Conservation (phyloP, 2,329 filamentous ascomycete genomes). For the Xylaria sp. region DNA sequence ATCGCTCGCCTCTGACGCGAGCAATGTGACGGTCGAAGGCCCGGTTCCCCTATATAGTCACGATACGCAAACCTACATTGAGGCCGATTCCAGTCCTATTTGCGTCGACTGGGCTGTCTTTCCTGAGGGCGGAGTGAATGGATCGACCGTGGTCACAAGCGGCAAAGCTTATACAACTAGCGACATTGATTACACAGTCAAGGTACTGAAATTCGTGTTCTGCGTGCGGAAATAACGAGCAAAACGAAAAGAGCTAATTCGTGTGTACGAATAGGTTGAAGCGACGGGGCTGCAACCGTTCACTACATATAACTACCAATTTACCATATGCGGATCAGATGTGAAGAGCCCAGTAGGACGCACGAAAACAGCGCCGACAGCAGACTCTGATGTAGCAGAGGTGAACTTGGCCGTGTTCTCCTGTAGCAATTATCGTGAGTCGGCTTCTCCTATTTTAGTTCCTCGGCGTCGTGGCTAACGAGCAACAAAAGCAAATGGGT, state of each 20-base stretch:
- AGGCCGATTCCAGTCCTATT: constrained; percentile 60
- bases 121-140: constrained; percentile 52
- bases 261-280: constrained; percentile 58
- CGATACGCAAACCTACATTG: constrained; percentile 60
- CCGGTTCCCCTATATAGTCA: constrained; percentile 58
- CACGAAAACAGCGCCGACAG: constrained; percentile 50
- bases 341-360: constrained; percentile 49
- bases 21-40: constrained; percentile 57
- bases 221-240: too few species aligned
- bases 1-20: constrained; percentile 56
- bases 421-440: constrained; percentile 50
- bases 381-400: constrained; percentile 46
- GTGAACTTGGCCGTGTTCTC: constrained; percentile 50
- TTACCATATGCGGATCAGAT: constrained; percentile 48
- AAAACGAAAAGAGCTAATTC: constrained; percentile 6
- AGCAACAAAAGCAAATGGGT: constrained; percentile 52
- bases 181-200: constrained; percentile 80
- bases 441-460: neutral
- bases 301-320: constrained; percentile 50
- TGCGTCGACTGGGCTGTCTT: constrained; percentile 74
- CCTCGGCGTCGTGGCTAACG: constrained; percentile 10
- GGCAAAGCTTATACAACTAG: constrained; percentile 75
- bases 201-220: constrained; percentile 57
- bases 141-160: constrained; percentile 55
- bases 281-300: constrained; percentile 55